phyloP scores from a whole-genome alignment of 1,284 basidiomycete genomes.

The Leccinum colubrinum region DNA sequence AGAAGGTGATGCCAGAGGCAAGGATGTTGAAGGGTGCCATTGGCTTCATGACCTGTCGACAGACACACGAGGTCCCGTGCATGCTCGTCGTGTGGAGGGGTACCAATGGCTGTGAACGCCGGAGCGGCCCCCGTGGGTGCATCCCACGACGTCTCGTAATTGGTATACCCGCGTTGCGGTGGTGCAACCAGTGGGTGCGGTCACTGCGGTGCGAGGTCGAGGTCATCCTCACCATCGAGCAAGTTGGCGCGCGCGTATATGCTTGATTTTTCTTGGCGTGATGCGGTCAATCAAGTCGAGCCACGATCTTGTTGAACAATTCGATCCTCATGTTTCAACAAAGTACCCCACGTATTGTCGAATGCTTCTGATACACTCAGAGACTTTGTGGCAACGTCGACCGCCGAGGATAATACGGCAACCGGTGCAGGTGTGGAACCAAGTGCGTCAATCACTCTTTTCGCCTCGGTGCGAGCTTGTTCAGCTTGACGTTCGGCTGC shows the following conservation, averaged over 20 bases:
- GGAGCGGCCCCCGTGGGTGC: neutral
- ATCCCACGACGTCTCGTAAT: constrained; percentile 30
- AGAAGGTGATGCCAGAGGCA: too few relatives aligned
- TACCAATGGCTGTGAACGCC: neutral
- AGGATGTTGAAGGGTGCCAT: too few relatives aligned
- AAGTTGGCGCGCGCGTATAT: constrained; percentile 37
- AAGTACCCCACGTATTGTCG: neutral
- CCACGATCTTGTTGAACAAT: neutral
- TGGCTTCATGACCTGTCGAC: too few relatives aligned
- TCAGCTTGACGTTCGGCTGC: neutral
- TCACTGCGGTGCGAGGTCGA: constrained; percentile 15
- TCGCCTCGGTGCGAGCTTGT: too few relatives aligned
- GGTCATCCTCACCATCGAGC: constrained; percentile 46
- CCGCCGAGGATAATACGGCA: neutral
- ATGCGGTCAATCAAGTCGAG: constrained; percentile 36
- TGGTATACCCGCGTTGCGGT: constrained; percentile 29
- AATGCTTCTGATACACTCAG: neutral
- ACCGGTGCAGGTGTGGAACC: neutral
- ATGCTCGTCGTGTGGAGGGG: constrained; percentile 35
- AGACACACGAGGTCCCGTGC: constrained; percentile 15
- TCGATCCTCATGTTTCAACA: neutral
- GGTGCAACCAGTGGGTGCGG: constrained; percentile 7
- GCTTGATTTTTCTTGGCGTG: constrained; percentile 33
- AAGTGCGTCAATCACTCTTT: neutral
- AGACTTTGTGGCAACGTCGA: neutral